phyloP scores from a whole-genome alignment of 148 eudicot genomes.

The Cornus suecica region DNA sequence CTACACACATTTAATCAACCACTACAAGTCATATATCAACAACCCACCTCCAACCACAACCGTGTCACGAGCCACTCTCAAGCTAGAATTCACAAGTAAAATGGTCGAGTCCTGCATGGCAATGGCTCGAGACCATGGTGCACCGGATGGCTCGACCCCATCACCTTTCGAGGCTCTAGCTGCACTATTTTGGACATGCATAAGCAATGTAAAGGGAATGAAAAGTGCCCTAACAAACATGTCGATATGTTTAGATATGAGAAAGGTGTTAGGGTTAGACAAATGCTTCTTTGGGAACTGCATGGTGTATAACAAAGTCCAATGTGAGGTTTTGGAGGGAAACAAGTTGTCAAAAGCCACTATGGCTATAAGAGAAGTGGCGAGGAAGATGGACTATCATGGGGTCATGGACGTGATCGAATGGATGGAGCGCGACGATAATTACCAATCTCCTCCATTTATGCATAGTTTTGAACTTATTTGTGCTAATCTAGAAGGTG shows the following conservation, averaged over 20 bases:
- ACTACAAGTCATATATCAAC: slow-evolving; percentile 36
- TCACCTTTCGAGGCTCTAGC: slow-evolving; percentile 44
- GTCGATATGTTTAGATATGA: slow-evolving; percentile 48
- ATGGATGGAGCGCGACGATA: slow-evolving; percentile 41
- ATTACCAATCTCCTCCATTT: slow-evolving; percentile 8
- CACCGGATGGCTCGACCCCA: slow-evolving; percentile 2
- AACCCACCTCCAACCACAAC: slow-evolving; percentile 12
- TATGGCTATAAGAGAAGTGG: slow-evolving; percentile 34
- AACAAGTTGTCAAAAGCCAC: slow-evolving; percentile 30
- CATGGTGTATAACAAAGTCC: slow-evolving; percentile 44
- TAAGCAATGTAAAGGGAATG: slow-evolving; percentile 43
- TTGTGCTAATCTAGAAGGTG: slow-evolving; percentile 40
- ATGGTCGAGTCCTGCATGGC: slow-evolving; percentile 45
- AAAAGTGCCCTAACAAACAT: slow-evolving; percentile 36
- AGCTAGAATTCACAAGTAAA: slow-evolving; percentile 36
- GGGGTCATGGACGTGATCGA: slow-evolving; percentile 43
- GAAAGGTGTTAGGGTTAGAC: slow-evolving; percentile 45
- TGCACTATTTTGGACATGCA: slow-evolving; percentile 48
- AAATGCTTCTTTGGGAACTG: slow-evolving; percentile 70
- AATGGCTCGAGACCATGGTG: slow-evolving; percentile 16
- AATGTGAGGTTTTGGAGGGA: slow-evolving; percentile 20
- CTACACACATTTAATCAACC: slow-evolving; percentile 31
- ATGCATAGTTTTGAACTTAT: slow-evolving; percentile 29
- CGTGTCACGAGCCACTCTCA: slow-evolving; percentile 23
- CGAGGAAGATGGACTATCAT: slow-evolving; percentile 27